A percentile compares a stretch with the other conserved stretches of the same genome.
These are phyloP conservation scores for Backusella parvicylindrica DNA, from an alignment of 192 early-diverging fungal species.

Conservation along the genomic window DNA sequence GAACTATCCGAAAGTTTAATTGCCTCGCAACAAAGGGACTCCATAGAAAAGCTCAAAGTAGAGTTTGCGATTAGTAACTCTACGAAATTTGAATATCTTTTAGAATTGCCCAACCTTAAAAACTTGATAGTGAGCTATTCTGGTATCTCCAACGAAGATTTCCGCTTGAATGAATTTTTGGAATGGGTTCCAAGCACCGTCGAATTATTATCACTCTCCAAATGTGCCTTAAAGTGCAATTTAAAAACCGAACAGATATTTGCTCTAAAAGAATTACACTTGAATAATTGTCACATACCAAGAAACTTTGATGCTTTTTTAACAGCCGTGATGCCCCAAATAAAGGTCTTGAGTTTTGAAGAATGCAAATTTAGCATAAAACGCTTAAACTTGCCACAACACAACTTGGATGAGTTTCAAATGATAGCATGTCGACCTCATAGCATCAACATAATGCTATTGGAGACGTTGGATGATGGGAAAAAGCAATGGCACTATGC, in stretches of 20 bases:
- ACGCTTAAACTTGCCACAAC: not conserved
- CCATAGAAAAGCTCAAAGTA: not conserved
- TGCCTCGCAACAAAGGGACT: not conserved
- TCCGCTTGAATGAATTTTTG: not conserved
- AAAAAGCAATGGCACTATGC: not conserved
- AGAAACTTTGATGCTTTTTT: not conserved
- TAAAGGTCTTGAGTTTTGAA: not conserved
- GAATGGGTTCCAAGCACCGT: not conserved
- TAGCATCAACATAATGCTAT: not conserved
- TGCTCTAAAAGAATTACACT: not conserved
- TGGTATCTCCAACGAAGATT: not conserved
- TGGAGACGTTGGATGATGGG: not conserved
- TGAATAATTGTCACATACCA: not conserved
- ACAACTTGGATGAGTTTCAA: not conserved
- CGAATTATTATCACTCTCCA: not conserved
- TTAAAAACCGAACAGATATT: not conserved
- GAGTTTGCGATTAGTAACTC: not conserved
- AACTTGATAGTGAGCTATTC: not conserved
- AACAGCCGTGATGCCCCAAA: not conserved
- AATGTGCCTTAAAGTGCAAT: not conserved
- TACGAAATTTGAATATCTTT: not conserved
- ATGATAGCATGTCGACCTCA: not conserved
- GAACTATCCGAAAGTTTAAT: not conserved
- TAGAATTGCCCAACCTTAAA: not conserved
- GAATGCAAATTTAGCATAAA: not conserved